Evolutionary conservation across 2,329 filamentous ascomycete species (phyloP), one percentile per base, ranked within the genome.

Genomic region (Colletotrichum tropicale): DNA sequence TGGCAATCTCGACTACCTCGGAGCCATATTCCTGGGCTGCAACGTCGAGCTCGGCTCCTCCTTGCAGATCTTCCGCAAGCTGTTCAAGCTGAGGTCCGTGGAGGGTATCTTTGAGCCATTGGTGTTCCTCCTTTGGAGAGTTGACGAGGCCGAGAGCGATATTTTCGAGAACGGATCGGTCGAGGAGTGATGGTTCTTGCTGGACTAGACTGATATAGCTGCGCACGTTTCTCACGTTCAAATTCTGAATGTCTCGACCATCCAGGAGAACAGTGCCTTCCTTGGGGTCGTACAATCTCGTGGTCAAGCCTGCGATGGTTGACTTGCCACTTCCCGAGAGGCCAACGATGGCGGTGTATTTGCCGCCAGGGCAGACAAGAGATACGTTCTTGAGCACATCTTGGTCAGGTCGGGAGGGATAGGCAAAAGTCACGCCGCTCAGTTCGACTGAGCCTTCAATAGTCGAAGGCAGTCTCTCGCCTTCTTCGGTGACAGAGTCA

Each of bases 311-410:
- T 3, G 90, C 88, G 48, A 92, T 83, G 3, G 89, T 91, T 8
- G 89, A 91, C 77, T 92, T 91, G 4, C 89, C 90, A 70, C 88
- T 90, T 2, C 91, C 91, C 1, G 89, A 91, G 1, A 90, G 86
- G 0, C 91, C 91, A 3, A 92, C 90, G 36, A 92, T 86, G 5
- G 90, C 91, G 0, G 90, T 92, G 75, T 87, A 84, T 77, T 88
- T 87, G 38, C 86, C 84, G 24, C 86, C 82, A n/a, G 79, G 91
- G 84, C 84, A 81, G 85, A 86, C 80, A 86, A 90, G 79, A 81
- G 88, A 82, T 48, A 89, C 81, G 3, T 83, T 82, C 32, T 87
- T 84, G 2, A 91, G 82, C 6, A 89, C 85, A 1, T 80, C 79
- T 9, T 86, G 79, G 21, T 86, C 82, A 4, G 87, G 86, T 6